Evolutionary conservation across 305 asterid species (phyloP).

Genomic region (Stenogyne calaminthoides): DNA sequence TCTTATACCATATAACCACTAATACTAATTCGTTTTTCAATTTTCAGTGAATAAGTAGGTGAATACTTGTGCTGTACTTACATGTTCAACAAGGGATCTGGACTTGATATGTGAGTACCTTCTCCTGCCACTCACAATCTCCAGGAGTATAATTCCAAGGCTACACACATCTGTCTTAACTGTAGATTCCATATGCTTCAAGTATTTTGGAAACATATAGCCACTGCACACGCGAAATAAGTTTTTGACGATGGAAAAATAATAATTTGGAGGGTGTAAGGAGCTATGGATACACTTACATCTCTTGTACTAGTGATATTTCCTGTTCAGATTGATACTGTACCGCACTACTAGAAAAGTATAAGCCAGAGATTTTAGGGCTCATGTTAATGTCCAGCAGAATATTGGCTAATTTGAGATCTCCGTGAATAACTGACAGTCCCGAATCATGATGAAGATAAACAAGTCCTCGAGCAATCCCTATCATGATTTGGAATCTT

Average conservation of each 20-base stretch:
- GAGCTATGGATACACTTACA: slow-evolving; percentile 27
- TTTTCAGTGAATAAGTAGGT: neutral
- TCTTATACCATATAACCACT: too few species aligned
- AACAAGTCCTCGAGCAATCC: slow-evolving; percentile 36
- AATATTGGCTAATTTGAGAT: slow-evolving; percentile 29
- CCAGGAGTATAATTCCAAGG: slow-evolving; percentile 38
- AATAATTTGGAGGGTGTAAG: neutral
- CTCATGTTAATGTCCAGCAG: slow-evolving; percentile 40
- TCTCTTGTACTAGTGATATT: slow-evolving; percentile 8
- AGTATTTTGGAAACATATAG: slow-evolving; percentile 36
- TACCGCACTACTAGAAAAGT: neutral
- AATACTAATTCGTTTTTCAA: neutral
- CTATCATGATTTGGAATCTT: slow-evolving; percentile 38
- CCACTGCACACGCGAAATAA: slow-evolving; percentile 19
- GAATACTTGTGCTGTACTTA: neutral
- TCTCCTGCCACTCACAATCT: slow-evolving; percentile 33
- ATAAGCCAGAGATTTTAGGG: slow-evolving; percentile 40
- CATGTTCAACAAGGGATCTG: slow-evolving; percentile 21
- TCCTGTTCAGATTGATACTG: neutral
- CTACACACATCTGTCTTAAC: slow-evolving; percentile 33
- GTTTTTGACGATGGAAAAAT: neutral
- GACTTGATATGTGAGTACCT: neutral
- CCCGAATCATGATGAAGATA: slow-evolving; percentile 41
- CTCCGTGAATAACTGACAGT: slow-evolving; percentile 33
- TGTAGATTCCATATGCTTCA: neutral